phyloP scores from a whole-genome alignment of 2,329 filamentous ascomycete genomes.

The Exserohilum rostratum region DNA sequence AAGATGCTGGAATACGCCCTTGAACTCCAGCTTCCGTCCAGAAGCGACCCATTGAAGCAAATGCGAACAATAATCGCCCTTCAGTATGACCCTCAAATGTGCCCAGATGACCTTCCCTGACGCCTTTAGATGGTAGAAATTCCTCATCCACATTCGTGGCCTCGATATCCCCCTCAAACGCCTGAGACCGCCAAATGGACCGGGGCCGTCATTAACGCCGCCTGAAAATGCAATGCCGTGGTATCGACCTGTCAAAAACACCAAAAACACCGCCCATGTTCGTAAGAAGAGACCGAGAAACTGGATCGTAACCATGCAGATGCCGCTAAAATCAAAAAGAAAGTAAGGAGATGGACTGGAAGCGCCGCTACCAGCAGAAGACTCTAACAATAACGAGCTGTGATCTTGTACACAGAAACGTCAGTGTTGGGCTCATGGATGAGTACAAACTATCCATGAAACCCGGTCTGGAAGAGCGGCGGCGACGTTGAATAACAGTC shows the following conservation, averaged over 20 bases:
- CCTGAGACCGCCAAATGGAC: background rate
- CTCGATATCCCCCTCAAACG: background rate
- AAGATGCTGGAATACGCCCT: background rate
- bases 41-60: constrained; percentile 12
- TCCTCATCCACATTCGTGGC: constrained; percentile 42
- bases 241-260: constrained; percentile 15
- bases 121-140: background rate
- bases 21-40: constrained; percentile 18
- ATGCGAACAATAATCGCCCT: constrained; percentile 12
- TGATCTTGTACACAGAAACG: constrained; percentile 7
- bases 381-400: constrained; percentile 4
- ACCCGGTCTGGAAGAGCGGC: background rate
- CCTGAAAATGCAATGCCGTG: constrained; percentile 5
- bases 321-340: constrained; percentile 6
- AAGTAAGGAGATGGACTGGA: constrained; percentile 5
- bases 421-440: background rate
- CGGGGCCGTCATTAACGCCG: background rate
- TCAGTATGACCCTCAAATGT: background rate
- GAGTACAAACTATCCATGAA: background rate
- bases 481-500: background rate
- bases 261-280: constrained; percentile 11
- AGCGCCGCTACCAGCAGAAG: background rate
- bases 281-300: constrained; percentile 3
- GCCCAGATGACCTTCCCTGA: constrained; percentile 1
- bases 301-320: constrained; percentile 11